Percentiles rank a stretch among this genome's conserved stretches.
phyloP scores from a whole-genome alignment of 2,329 filamentous ascomycete species.

The Stagonosporopsis vannaccii region DNA sequence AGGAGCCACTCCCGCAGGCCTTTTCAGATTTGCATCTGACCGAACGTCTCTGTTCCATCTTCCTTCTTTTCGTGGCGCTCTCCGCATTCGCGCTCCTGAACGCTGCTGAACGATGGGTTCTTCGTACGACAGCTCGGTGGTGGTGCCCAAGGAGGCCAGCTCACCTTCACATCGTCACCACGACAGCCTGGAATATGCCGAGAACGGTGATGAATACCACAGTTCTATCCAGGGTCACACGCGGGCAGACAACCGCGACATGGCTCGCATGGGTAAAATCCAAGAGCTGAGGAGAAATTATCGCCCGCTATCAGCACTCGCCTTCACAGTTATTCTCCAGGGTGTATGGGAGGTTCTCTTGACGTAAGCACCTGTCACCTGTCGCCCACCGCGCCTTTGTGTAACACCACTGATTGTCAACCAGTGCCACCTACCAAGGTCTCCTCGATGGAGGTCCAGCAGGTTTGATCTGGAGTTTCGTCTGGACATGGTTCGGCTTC shows the following conservation, averaged over 20 bases:
- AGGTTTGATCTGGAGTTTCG: slow-evolving; percentile 45
- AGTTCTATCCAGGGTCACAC: slow-evolving; percentile 38
- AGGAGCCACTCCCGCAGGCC: slow-evolving; percentile 4
- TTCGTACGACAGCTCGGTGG: slow-evolving; percentile 25
- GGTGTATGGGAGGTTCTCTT: slow-evolving; percentile 46
- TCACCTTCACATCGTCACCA: slow-evolving; percentile 14
- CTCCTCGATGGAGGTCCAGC: slow-evolving; percentile 43
- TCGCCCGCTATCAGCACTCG: slow-evolving; percentile 41
- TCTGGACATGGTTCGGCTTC: slow-evolving; percentile 47
- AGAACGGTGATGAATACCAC: slow-evolving; percentile 37
- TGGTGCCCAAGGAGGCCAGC: slow-evolving; percentile 17
- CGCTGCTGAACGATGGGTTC: slow-evolving; percentile 24
- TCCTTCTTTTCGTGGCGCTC: slow-evolving; percentile 11
- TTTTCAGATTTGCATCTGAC: slow-evolving; percentile 10
- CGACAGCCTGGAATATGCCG: slow-evolving; percentile 29
- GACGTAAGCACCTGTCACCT: slow-evolving; percentile 30
- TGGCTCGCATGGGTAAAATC: slow-evolving; percentile 45
- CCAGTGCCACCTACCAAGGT: slow-evolving; percentile 38
- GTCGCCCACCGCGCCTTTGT: not conserved
- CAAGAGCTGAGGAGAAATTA: slow-evolving; percentile 46
- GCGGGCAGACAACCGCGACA: slow-evolving; percentile 38
- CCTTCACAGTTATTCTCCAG: slow-evolving; percentile 44
- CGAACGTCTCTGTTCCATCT: slow-evolving; percentile 12
- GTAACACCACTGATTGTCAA: slow-evolving; percentile 11
- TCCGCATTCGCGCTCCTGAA: slow-evolving; percentile 23